Conservation (phyloP, 169 alveolate genomes). For the Eimeria sp. region DNA sequence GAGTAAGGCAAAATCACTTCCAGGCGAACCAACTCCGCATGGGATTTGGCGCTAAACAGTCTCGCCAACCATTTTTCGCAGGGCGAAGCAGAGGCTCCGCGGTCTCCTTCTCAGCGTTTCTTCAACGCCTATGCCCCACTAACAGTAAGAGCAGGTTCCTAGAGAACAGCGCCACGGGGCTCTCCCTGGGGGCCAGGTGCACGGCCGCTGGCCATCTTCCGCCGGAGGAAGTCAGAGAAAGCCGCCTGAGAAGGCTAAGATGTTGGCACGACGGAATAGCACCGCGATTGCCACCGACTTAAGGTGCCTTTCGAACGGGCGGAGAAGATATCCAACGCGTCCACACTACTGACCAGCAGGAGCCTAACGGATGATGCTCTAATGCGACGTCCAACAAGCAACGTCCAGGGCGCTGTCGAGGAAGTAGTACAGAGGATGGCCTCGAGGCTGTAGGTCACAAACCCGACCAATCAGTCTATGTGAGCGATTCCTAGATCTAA, state of each 20-base stretch:
- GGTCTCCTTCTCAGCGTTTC: constrained; percentile 2
- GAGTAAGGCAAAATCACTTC: not conserved
- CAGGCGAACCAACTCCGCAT: constrained; percentile 57
- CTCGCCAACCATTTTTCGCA: constrained; percentile 69
- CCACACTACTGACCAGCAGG: constrained; percentile 6
- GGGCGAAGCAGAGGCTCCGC: constrained; percentile 60
- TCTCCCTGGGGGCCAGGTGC: constrained; percentile 69
- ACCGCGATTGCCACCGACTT: not conserved
- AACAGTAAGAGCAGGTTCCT: constrained; percentile 14
- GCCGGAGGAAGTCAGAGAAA: constrained; percentile 31
- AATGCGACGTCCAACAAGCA: not conserved
- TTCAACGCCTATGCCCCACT: constrained; percentile 20
- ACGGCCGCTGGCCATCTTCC: constrained; percentile 75
- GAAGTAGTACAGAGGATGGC: not conserved
- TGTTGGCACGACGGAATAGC: constrained; percentile 25
- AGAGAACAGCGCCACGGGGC: constrained; percentile 70
- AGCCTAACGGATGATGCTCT: not conserved
- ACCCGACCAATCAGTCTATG: not conserved
- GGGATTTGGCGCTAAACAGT: constrained; percentile 66
- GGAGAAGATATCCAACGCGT: not conserved
- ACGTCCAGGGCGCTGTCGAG: not conserved
- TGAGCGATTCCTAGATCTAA: not conserved
- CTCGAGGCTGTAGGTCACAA: not conserved
- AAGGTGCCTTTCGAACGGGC: not conserved
- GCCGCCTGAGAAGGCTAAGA: constrained; percentile 15